Percentiles rank a stretch among this genome's conserved stretches.
Conservation (phyloP, 768 basidiomycete species). For the Panellus pusillus region DNA sequence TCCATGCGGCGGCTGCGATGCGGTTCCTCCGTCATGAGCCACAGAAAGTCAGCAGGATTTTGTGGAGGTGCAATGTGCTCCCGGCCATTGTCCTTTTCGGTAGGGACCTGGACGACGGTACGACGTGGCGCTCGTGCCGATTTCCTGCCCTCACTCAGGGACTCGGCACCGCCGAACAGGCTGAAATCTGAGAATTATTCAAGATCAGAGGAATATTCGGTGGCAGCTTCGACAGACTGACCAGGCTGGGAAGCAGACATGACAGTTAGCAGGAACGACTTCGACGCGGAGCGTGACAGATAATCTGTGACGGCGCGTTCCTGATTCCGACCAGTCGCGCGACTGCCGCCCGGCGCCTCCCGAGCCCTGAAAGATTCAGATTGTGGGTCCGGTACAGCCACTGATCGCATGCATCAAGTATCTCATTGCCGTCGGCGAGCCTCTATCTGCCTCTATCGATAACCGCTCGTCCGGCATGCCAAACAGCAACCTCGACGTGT, state of each 20-base stretch:
- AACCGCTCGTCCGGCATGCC: too few species aligned
- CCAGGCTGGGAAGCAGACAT: constrained; percentile 9
- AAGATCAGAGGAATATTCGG: background rate
- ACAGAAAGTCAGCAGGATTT: constrained; percentile 86
- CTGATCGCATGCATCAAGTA: too few species aligned
- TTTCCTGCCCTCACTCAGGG: constrained; percentile 52
- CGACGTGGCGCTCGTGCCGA: constrained; percentile 46
- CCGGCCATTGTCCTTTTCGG: constrained; percentile 38
- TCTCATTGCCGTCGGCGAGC: too few species aligned
- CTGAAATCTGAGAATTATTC: constrained; percentile 60
- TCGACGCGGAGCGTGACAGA: background rate
- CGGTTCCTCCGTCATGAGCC: constrained; percentile 98
- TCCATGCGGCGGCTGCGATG: constrained; percentile 84
- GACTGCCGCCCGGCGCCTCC: too few species aligned
- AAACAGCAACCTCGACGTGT: too few species aligned
- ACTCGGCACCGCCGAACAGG: constrained; percentile 82
- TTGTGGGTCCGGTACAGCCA: too few species aligned
- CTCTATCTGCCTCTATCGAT: too few species aligned
- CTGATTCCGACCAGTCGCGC: too few species aligned
- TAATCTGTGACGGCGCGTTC: background rate
- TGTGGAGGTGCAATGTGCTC: constrained; percentile 56
- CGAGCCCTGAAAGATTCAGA: too few species aligned
- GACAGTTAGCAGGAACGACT: too few species aligned
- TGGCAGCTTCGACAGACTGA: background rate
- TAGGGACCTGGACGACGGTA: constrained; percentile 45